Conservation (phyloP, 352 stramenopile genomes). For the Globisporangium parvum region DNA sequence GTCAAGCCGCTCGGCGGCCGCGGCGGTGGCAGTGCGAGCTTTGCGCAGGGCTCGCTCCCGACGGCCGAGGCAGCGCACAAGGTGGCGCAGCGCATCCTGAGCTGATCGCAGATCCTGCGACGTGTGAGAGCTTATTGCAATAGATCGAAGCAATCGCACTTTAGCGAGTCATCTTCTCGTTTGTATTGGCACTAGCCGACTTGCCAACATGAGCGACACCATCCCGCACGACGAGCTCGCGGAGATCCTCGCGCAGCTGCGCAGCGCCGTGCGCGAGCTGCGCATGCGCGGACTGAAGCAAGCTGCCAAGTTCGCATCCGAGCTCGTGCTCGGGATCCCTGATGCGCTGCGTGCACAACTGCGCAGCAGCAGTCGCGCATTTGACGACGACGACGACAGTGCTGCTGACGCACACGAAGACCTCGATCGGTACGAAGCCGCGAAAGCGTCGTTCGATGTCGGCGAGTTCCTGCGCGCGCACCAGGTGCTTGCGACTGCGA, state of each 20-base stretch:
- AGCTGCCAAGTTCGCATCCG: slow-evolving; percentile 60
- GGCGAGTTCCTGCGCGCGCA: slow-evolving; percentile 73
- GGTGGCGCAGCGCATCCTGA: slow-evolving; percentile 18
- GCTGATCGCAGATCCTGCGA: too few species aligned
- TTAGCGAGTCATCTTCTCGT: too few species aligned
- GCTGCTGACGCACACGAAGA: not conserved
- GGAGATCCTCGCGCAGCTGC: slow-evolving; percentile 41
- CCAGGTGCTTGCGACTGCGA: slow-evolving; percentile 31
- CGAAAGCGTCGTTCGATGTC: slow-evolving; percentile 60
- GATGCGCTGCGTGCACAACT: slow-evolving; percentile 21
- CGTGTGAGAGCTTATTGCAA: too few species aligned
- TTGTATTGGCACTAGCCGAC: too few species aligned
- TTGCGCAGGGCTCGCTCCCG: slow-evolving; percentile 52
- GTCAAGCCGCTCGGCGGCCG: slow-evolving; percentile 46
- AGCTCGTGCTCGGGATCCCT: slow-evolving; percentile 69
- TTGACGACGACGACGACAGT: slow-evolving; percentile 3
- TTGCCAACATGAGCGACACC: slow-evolving; percentile 6
- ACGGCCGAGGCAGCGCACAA: slow-evolving; percentile 10
- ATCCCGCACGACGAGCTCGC: slow-evolving; percentile 15
- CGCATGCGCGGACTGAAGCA: slow-evolving; percentile 58
- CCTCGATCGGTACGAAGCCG: slow-evolving; percentile 51
- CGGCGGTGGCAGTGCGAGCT: slow-evolving; percentile 51
- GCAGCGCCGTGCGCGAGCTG: slow-evolving; percentile 40
- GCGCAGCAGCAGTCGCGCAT: slow-evolving; percentile 16
- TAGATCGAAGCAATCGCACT: too few species aligned